Evolutionary conservation across 179 eudicot genomes (phyloP).

Genomic region (Dionaea muscipula): DNA sequence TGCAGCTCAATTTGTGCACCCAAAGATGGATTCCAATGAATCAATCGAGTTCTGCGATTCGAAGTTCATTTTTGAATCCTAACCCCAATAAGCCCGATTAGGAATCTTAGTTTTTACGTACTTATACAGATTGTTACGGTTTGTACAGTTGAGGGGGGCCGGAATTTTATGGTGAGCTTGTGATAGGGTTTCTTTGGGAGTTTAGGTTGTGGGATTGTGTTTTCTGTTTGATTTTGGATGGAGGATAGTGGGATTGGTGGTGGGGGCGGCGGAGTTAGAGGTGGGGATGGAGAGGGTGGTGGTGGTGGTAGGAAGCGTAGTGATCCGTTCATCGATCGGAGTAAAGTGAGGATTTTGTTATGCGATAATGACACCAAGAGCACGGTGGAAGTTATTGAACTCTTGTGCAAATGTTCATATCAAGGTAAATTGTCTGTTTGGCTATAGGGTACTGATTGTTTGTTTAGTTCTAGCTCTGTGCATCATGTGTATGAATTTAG

Average conservation of each 20-base stretch:
- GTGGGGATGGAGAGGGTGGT: conserved; percentile 2
- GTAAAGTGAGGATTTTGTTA: conserved; percentile 73
- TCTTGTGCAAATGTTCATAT: conserved; percentile 68
- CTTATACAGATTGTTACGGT: too few relatives aligned
- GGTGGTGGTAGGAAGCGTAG: conserved; percentile 25
- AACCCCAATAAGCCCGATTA: too few relatives aligned
- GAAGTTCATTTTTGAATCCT: too few relatives aligned
- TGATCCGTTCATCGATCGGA: conserved; percentile 72
- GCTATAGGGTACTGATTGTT: neutral
- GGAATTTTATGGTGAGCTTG: conserved; percentile 10
- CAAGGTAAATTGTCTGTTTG: conserved; percentile 42
- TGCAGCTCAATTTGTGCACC: too few relatives aligned
- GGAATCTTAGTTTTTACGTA: too few relatives aligned
- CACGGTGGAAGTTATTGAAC: conserved; percentile 45
- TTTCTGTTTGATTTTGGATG: conserved; percentile 21
- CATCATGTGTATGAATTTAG: neutral
- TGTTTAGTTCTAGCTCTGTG: conserved; percentile 5
- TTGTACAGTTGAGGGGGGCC: too few relatives aligned
- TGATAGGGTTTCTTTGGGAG: conserved; percentile 7
- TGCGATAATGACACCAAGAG: conserved; percentile 64
- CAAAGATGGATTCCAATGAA: too few relatives aligned
- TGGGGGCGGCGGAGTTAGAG: neutral
- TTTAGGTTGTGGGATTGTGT: conserved; percentile 4
- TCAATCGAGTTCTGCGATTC: too few relatives aligned
- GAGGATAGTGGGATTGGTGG: conserved; percentile 33